A percentile compares a stretch with the other conserved stretches of the same genome.
Conservation (phyloP, 768 basidiomycete genomes). For the Podaxis rugospora region DNA sequence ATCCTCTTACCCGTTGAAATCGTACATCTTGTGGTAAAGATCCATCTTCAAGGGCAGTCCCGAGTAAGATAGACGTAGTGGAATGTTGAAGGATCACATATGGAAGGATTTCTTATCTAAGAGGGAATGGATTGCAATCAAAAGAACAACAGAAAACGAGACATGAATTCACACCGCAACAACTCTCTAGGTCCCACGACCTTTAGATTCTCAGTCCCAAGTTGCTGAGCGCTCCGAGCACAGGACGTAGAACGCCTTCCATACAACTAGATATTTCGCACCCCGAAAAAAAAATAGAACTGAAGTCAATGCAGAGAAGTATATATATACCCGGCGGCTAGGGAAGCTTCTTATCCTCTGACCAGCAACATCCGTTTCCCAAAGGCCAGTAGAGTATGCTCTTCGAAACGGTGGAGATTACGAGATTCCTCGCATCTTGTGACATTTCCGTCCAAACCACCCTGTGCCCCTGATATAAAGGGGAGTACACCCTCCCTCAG, state of each 20-base stretch:
- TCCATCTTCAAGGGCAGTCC: too few species aligned
- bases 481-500: neutral
- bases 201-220: neutral
- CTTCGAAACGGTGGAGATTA: neutral
- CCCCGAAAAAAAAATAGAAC: neutral
- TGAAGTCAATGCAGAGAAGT: neutral
- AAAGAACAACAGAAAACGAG: neutral
- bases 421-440: neutral
- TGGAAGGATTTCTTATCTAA: neutral
- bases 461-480: neutral
- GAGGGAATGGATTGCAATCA: conserved; percentile 5
- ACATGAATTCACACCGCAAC: neutral
- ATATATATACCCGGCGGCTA: neutral
- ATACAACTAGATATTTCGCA: too few species aligned
- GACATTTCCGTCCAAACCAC: neutral
- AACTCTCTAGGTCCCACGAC: conserved; percentile 6
- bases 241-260: neutral
- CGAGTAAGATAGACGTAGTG: too few species aligned
- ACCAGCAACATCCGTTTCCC: neutral
- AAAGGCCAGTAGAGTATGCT: neutral
- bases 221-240: neutral
- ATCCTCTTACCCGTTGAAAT: neutral
- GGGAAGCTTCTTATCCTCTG: neutral
- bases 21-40: neutral
- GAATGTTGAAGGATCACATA: neutral